A percentile compares a stretch with the other conserved stretches of the same genome.
These are phyloP conservation scores for Boletus sensibilis DNA, from an alignment of 768 basidiomycete species.

Conservation along the genomic window DNA sequence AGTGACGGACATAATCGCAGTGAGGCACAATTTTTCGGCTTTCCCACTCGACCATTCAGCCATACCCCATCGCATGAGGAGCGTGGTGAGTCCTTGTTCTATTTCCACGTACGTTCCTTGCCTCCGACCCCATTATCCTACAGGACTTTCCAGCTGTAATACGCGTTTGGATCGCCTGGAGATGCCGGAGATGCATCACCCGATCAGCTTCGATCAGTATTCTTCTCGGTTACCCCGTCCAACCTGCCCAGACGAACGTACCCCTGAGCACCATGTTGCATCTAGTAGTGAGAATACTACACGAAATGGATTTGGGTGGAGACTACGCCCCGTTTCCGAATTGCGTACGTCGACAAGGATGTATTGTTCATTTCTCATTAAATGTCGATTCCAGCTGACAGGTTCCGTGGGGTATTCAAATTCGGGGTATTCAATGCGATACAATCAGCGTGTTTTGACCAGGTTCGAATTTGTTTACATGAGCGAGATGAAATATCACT, in stretches of 20 bases:
- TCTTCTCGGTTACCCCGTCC: not conserved
- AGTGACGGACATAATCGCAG: not conserved
- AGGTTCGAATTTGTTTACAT: slow-evolving; percentile 40
- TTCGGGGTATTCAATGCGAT: slow-evolving; percentile 91
- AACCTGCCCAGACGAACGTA: not conserved
- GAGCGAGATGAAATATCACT: not conserved
- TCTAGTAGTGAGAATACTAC: slow-evolving; percentile 18
- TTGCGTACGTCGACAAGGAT: slow-evolving; percentile 49
- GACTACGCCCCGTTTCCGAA: slow-evolving; percentile 67
- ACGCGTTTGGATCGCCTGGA: not conserved
- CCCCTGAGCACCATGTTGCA: not conserved
- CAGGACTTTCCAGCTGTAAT: slow-evolving; percentile 7
- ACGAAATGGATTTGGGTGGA: slow-evolving; percentile 45
- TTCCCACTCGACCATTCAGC: not conserved
- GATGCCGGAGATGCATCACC: not conserved
- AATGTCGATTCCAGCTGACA: slow-evolving; percentile 58
- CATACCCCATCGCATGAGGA: not conserved
- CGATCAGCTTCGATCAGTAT: not conserved
- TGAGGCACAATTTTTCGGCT: not conserved
- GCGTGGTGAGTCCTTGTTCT: slow-evolving; percentile 4
- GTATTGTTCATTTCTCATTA: not conserved
- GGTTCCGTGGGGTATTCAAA: slow-evolving; percentile 78
- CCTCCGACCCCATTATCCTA: not conserved
- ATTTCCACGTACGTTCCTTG: not conserved
- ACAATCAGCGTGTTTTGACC: slow-evolving; percentile 80